Percentiles rank a stretch among this genome's conserved stretches.
Evolutionary conservation across 176 grass and related monocot genomes (phyloP).

Genomic region (Eragrostis nindensis): DNA sequence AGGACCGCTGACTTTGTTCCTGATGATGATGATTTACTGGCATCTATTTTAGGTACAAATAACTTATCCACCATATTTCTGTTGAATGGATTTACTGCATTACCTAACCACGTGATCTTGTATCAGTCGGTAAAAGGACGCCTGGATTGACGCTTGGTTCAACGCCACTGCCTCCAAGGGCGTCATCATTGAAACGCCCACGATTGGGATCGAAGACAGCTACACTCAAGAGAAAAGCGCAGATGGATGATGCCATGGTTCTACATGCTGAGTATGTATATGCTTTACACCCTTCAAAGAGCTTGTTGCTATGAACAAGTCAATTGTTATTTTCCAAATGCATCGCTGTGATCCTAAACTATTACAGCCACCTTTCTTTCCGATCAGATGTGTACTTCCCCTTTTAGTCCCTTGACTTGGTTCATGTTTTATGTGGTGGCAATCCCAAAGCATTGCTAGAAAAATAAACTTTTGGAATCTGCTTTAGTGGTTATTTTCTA

Average conservation of each 20-base stretch:
- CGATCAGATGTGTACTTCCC: not conserved
- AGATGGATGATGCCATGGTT: conserved; percentile 89
- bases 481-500: conserved; percentile 26
- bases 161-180: conserved; percentile 59
- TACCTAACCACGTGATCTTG: conserved; percentile 46
- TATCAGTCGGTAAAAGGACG: conserved; percentile 81
- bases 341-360: not conserved
- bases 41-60: conserved; percentile 86
- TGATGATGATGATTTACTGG: conserved; percentile 85
- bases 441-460: not conserved
- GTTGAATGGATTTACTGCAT: conserved; percentile 31
- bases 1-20: conserved; percentile 61
- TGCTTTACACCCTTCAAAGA: conserved; percentile 21
- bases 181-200: conserved; percentile 71
- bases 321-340: conserved; percentile 16
- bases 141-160: conserved; percentile 72
- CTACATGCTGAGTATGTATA: conserved; percentile 97
- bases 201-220: conserved; percentile 57
- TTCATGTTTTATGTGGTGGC: not conserved
- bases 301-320: conserved; percentile 36
- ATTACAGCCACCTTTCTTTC: not conserved
- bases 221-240: conserved; percentile 80
- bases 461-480: not conserved
- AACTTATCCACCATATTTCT: conserved; percentile 31
- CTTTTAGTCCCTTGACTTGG: conserved; percentile 12